Conservation (phyloP, 169 alveolate genomes). For the Cryptosporidium canis region DNA sequence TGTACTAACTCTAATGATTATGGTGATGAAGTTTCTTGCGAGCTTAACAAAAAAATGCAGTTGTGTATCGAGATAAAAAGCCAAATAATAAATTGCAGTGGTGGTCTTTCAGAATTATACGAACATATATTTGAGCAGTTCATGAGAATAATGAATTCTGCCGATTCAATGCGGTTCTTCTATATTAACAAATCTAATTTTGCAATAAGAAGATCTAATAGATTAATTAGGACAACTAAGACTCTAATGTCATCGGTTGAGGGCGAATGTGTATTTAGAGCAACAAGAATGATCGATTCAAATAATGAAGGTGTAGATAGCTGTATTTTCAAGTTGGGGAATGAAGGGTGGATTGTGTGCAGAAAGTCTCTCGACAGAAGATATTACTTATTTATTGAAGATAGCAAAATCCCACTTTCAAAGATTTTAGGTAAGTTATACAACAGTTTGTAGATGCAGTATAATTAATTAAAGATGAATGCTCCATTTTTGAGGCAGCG, state of each 20-base stretch:
- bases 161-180: slow-evolving; percentile 44
- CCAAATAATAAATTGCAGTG: slow-evolving; percentile 7
- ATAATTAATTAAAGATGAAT: slow-evolving; percentile 16
- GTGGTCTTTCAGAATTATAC: slow-evolving; percentile 23
- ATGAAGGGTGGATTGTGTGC: slow-evolving; percentile 67
- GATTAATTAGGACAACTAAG: slow-evolving; percentile 30
- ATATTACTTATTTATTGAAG: slow-evolving; percentile 55
- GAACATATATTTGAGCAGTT: slow-evolving; percentile 10
- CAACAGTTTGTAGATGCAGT: not conserved
- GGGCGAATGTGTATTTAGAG: slow-evolving; percentile 43
- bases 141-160: slow-evolving; percentile 24
- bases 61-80: slow-evolving; percentile 12
- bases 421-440: slow-evolving; percentile 46
- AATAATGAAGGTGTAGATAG: not conserved
- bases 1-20: not conserved
- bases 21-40: not conserved
- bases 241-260: slow-evolving; percentile 62
- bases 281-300: not conserved
- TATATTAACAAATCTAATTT: slow-evolving; percentile 25
- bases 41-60: not conserved
- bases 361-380: slow-evolving; percentile 47
- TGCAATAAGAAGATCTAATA: slow-evolving; percentile 67
- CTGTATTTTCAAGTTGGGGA: slow-evolving; percentile 15
- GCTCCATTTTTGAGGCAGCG: slow-evolving; percentile 32
- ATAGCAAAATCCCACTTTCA: slow-evolving; percentile 2